phyloP scores from a whole-genome alignment of 768 basidiomycete genomes.

The Trametes gibbosa region DNA sequence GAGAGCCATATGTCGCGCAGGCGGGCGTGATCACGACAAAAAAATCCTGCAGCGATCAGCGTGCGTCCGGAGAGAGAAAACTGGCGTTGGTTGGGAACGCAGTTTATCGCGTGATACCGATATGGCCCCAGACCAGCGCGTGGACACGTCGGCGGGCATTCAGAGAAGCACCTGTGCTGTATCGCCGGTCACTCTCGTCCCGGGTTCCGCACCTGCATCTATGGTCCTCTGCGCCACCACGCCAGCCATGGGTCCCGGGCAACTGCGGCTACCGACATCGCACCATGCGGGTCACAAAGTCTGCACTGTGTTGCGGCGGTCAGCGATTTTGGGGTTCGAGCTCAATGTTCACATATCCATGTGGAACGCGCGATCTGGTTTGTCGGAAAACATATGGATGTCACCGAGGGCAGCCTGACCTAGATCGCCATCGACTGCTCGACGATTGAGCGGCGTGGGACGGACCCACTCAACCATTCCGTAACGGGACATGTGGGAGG shows the following conservation, averaged over 20 bases:
- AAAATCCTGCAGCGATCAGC: constrained; percentile 2
- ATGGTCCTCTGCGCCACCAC: background rate
- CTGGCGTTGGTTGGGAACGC: background rate
- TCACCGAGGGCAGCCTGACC: background rate
- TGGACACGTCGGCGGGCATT: background rate
- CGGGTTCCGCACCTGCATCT: background rate
- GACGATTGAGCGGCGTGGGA: too few species aligned
- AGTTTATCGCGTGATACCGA: constrained; percentile 6
- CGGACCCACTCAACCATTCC: too few species aligned
- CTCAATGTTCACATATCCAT: background rate
- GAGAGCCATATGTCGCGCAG: constrained; percentile 1
- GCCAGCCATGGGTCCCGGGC: background rate
- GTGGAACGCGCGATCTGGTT: background rate
- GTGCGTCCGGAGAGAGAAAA: background rate
- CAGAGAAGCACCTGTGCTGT: background rate
- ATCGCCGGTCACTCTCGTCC: background rate
- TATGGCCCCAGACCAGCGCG: background rate
- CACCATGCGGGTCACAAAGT: background rate
- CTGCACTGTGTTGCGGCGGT: background rate
- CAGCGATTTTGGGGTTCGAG: background rate
- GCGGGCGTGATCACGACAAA: constrained; percentile 2
- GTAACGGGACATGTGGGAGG: too few species aligned
- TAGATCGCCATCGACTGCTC: background rate
- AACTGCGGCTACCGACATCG: background rate
- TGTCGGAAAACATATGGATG: background rate